Evolutionary conservation across 75 land plant genomes (phyloP).

Genomic region (Picea glauca): DNA sequence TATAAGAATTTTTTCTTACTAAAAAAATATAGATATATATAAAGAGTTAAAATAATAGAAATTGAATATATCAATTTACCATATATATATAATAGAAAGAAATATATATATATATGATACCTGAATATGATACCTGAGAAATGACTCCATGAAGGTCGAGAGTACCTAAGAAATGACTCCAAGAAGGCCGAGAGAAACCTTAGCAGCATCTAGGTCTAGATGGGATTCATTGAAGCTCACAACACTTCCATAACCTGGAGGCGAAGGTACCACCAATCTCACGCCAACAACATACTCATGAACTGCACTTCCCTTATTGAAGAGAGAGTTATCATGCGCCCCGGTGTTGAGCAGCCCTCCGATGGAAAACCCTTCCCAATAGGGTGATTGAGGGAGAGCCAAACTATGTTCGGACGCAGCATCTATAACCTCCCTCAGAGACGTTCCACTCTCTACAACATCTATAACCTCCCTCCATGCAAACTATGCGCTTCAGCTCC

Average conservation of each 20-base stretch:
- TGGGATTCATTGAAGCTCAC: slow-evolving; percentile 18
- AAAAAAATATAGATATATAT: no score
- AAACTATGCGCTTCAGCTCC: slow-evolving; percentile 27
- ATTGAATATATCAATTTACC: no score
- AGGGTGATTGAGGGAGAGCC: slow-evolving; percentile 62
- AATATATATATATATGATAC: no score
- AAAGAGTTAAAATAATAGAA: no score
- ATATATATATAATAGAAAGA: no score
- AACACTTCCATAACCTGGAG: slow-evolving; percentile 35
- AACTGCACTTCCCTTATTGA: not conserved
- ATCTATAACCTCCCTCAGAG: slow-evolving; percentile 42
- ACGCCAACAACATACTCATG: slow-evolving; percentile 4
- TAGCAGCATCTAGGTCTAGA: slow-evolving; percentile 25
- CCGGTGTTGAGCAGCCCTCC: slow-evolving; percentile 68
- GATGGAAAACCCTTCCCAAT: slow-evolving; percentile 81
- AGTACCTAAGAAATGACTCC: slow-evolving; percentile 44
- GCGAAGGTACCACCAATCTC: slow-evolving; percentile 49
- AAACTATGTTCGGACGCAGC: slow-evolving; percentile 44
- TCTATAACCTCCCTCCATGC: slow-evolving; percentile 30
- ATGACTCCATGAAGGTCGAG: slow-evolving; percentile 79
- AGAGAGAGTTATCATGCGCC: slow-evolving; percentile 72
- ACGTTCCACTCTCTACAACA: slow-evolving; percentile 56
- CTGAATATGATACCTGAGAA: slow-evolving; percentile 36
- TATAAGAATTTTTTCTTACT: no score
- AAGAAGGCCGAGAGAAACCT: no score